Evolutionary conservation across 352 stramenopile species (phyloP).

Genomic region (Pythium sp.): DNA sequence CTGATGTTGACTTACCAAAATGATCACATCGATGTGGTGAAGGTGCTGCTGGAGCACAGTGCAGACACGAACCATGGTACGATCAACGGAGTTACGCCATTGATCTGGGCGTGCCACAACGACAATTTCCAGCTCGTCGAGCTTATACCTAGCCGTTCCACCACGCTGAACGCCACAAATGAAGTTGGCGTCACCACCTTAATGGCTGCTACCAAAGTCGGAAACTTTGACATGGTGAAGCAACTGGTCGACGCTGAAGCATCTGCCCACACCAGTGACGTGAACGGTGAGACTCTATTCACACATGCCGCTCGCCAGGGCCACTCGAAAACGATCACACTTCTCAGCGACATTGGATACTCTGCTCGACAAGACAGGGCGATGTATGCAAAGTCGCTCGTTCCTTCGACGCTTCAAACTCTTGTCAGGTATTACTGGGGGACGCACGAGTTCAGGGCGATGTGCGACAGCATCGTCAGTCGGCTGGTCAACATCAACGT

Average conservation of each 20-base stretch:
- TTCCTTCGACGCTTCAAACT: constrained; percentile 5
- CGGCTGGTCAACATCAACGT: not conserved
- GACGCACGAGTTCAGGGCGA: not conserved
- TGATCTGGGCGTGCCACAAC: not conserved
- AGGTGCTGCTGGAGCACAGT: not conserved
- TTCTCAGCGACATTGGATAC: not conserved
- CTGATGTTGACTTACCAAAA: not conserved
- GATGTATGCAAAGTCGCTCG: not conserved
- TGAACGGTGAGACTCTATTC: not conserved
- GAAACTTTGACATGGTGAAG: not conserved
- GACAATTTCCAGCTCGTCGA: not conserved
- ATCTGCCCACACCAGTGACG: not conserved
- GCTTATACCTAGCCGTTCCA: not conserved
- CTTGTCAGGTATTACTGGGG: not conserved
- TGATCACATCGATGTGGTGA: not conserved
- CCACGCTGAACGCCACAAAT: not conserved
- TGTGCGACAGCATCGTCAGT: not conserved
- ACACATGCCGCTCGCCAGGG: not conserved
- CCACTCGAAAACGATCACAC: not conserved
- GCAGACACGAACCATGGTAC: not conserved
- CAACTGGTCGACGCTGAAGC: not conserved
- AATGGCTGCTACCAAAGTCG: not conserved
- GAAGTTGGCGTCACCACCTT: not conserved
- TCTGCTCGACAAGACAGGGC: not conserved
- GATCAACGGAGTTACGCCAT: not conserved